These are phyloP conservation scores for Globisporangium cystogenes DNA, from an alignment of 352 stramenopile species.

Conservation along the genomic window DNA sequence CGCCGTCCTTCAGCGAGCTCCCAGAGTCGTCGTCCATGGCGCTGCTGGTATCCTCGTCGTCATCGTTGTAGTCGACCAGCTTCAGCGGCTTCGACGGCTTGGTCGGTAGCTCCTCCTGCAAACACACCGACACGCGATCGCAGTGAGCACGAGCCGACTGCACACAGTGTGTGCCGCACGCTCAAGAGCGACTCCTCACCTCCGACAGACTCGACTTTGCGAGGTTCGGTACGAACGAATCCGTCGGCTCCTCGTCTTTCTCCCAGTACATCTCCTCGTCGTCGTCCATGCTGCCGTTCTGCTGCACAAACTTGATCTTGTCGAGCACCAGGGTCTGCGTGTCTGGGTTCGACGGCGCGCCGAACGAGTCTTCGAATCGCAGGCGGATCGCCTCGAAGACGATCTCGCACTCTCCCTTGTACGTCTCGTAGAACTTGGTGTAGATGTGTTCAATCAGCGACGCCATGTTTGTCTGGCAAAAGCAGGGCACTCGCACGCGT, in stretches of 20 bases:
- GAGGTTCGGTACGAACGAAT: conserved; percentile 26
- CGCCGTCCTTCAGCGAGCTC: conserved; percentile 26
- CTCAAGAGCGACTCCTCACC: conserved; percentile 26
- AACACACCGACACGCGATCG: conserved; percentile 4
- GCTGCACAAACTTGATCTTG: conserved; percentile 51
- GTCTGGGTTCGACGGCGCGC: conserved; percentile 15
- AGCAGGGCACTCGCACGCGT: not conserved
- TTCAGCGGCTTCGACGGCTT: conserved; percentile 63
- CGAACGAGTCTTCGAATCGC: conserved; percentile 49
- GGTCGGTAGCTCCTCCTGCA: conserved; percentile 37
- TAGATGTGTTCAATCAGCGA: conserved; percentile 74
- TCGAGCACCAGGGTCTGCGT: conserved; percentile 18
- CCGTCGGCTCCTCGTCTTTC: conserved; percentile 47
- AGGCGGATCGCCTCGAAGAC: conserved; percentile 67
- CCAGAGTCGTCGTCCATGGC: conserved; percentile 27
- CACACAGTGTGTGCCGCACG: not conserved
- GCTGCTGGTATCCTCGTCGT: conserved; percentile 52
- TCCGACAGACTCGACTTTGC: conserved; percentile 41
- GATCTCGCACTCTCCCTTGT: conserved; percentile 62
- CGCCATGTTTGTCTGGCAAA: conserved; percentile 46
- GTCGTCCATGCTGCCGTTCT: conserved; percentile 48
- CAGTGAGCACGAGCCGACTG: not conserved
- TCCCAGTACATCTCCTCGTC: conserved; percentile 81
- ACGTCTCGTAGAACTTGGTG: conserved; percentile 72
- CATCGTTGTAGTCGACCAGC: conserved; percentile 66